Conservation (phyloP, 2,329 filamentous ascomycete genomes). For the Mariannaea elegans region DNA sequence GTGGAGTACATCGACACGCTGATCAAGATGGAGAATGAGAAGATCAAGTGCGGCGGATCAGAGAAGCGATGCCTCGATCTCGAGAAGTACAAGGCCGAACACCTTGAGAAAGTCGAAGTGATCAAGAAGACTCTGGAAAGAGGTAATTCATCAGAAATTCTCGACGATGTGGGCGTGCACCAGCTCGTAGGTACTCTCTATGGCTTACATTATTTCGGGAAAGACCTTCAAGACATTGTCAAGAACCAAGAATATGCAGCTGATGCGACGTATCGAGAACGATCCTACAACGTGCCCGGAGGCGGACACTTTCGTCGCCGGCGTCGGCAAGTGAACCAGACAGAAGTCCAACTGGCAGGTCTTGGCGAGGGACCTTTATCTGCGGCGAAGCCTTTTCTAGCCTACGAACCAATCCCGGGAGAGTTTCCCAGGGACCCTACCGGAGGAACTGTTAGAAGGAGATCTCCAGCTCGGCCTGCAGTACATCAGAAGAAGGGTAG, state of each 20-base stretch:
- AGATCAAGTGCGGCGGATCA: constrained; percentile 11
- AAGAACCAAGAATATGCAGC: not conserved
- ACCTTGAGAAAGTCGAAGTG: constrained; percentile 13
- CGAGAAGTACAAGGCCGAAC: constrained; percentile 8
- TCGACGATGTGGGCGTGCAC: not conserved
- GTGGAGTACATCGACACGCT: constrained; percentile 21
- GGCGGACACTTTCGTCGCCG: constrained; percentile 9
- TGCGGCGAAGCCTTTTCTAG: not conserved
- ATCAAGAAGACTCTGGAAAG: constrained; percentile 14
- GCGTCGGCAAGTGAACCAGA: no score
- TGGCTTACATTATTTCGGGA: not conserved
- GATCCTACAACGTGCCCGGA: not conserved
- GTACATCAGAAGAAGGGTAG: no score
- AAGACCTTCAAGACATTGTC: not conserved
- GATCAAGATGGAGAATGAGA: constrained; percentile 8
- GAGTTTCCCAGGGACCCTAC: constrained; percentile 6
- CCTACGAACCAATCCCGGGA: constrained; percentile 11
- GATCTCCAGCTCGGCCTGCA: no score
- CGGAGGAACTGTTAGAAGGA: not conserved
- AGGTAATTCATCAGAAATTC: not conserved
- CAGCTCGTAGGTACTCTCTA: not conserved
- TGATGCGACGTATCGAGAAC: constrained; percentile 3
- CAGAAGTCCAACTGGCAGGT: not conserved
- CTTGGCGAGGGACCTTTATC: not conserved
- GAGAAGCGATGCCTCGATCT: not conserved